These are phyloP conservation scores for Globisporangium cederbergense DNA, from an alignment of 352 stramenopile genomes.

Conservation along the genomic window DNA sequence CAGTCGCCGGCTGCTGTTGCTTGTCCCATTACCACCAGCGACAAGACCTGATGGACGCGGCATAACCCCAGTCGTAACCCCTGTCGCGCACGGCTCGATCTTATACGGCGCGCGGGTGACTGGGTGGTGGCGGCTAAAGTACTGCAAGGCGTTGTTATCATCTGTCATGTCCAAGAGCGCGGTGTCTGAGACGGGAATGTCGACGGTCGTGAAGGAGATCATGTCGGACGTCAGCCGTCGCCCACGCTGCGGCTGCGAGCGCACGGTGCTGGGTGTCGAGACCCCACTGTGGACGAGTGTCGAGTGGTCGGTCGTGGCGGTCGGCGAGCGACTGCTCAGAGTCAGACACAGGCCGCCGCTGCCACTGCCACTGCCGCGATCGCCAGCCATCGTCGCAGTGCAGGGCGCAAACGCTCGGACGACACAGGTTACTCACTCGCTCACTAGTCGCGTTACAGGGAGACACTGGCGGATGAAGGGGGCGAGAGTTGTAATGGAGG, in stretches of 20 bases:
- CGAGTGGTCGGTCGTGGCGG: conserved; percentile 1
- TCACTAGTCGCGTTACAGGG: not conserved
- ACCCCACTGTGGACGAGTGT: not conserved
- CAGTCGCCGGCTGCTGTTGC: not conserved
- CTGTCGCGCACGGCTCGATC: conserved; percentile 4
- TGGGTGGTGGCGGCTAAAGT: conserved; percentile 1
- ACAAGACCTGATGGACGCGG: conserved; percentile 3
- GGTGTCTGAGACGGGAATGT: conserved; percentile 21
- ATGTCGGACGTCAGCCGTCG: conserved; percentile 43
- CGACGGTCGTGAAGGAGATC: conserved; percentile 44
- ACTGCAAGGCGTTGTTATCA: conserved; percentile 3
- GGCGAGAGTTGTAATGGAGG: not conserved
- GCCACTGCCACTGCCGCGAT: not conserved
- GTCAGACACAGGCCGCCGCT: not conserved
- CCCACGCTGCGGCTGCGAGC: not conserved
- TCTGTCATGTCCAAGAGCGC: conserved; percentile 10
- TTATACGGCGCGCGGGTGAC: conserved; percentile 3
- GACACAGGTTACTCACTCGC: not conserved
- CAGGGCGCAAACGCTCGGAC: not conserved
- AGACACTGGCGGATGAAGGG: not conserved
- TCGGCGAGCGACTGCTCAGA: conserved; percentile 3
- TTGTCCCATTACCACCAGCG: not conserved
- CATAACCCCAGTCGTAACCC: not conserved
- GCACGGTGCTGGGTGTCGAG: conserved; percentile 4
- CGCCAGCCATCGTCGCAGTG: conserved; percentile 1